Percentiles rank a stretch among this genome's conserved stretches.
phyloP scores from a whole-genome alignment of 176 grass and related monocot species.

The Oryza meyeriana region DNA sequence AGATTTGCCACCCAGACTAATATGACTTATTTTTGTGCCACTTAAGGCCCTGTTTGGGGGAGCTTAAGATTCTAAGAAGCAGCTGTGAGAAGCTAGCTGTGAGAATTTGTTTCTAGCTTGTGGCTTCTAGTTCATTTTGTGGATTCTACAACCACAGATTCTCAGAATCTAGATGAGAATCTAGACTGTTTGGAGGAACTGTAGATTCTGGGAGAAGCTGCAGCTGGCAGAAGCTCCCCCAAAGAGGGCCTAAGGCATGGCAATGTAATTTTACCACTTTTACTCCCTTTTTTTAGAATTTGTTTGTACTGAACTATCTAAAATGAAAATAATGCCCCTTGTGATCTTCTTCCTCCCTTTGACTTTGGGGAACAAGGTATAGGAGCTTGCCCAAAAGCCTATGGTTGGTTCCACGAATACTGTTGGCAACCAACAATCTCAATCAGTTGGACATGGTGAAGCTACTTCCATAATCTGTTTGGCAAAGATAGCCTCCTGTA shows the following conservation, averaged over 20 bases:
- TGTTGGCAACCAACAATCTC: not conserved
- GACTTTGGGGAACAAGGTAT: not conserved
- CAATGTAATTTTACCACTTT: not conserved
- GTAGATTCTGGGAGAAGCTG: no score
- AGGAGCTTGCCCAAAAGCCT: not conserved
- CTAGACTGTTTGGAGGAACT: no score
- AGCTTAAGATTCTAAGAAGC: no score
- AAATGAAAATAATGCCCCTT: not conserved
- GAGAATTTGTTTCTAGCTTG: no score
- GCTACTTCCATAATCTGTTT: not conserved
- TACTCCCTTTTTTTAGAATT: not conserved
- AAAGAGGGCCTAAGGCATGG: not conserved
- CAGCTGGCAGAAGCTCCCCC: no score
- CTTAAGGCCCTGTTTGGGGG: no score
- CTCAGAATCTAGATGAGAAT: no score
- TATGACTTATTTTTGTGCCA: not conserved
- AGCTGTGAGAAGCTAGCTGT: no score
- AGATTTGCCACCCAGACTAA: not conserved
- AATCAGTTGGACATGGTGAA: not conserved
- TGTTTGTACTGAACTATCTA: not conserved
- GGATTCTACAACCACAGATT: no score
- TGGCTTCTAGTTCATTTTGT: no score
- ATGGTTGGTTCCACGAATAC: not conserved
- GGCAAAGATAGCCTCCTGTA: not conserved
- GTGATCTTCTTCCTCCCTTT: not conserved